Base-by-base conservation (phyloP, 2,329 filamentous ascomycete genomes). In the Graphilbum sp. region DNA sequence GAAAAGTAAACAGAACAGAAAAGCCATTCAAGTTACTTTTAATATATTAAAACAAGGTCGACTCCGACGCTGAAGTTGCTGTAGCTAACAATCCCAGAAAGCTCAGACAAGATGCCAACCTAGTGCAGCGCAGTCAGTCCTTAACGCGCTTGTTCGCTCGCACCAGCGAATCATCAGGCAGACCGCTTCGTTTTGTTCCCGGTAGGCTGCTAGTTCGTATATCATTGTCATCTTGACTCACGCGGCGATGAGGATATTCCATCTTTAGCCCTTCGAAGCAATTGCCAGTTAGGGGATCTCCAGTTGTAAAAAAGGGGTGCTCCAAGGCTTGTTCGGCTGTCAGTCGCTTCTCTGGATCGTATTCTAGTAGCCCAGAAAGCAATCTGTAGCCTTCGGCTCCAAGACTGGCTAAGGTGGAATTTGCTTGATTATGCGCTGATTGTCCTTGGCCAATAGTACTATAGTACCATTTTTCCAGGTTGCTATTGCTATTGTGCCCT, bases 141-240 rank as follows among this genome's bases (percentile, higher is more conserved):
- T 78, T 80, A 17, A 77, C 47, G 42, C 75, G 61, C 59, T 80
- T 80, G 4, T 60, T 59, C 0, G 72, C 71, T 27, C 75, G 58
- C 33, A 76, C 63, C n/a, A 92, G 52, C 16, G 63, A 63, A 37
- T 95, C 88, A 51, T 96, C 88, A 0, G 80, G 81, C 31, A 94
- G 53, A 0, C 82, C 88, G 46, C 80, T 88, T 42, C 87, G 67
- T 62, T 96, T 96, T 0, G 87, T 94, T 0, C 88, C 90, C 1
- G 88, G 85, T 27, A 95, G 58, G 55, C 85, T 93, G 32, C 79
- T 78, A 1, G 83, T 87, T n/a, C 84, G 69, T 40, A 96, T 95
- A 56, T 96, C 90, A 49, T 94, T 93, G 54, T 95, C 86, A 51
- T 98, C 90, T 50, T 92, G 79, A 49, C 81, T 94, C 31, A 98